Base-by-base conservation (phyloP, 2,329 filamentous ascomycete genomes). In the Periconia digitata region DNA sequence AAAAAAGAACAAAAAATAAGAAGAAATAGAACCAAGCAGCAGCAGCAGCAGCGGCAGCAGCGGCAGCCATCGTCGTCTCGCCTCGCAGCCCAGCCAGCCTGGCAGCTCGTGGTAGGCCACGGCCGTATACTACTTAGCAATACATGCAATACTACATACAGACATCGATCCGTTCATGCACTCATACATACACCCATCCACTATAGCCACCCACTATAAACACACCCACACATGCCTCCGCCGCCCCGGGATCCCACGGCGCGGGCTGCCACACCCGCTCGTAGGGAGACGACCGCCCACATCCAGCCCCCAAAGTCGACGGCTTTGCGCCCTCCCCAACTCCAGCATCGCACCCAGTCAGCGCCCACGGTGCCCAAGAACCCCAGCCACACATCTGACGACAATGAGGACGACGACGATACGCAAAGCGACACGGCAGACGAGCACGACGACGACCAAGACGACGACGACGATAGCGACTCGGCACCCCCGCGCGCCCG, bases 361-460 rank as follows among this genome's bases (percentile, higher is more conserved):
- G 66, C 69, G 45, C 70, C 69, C 40, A 56, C 62, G 50, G 51
- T 65, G 24, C 64, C 69, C 47, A 64, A 63, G 51, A 50, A 44
- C 58, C 57, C 56, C 20, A 27, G 38, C 39, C 36, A 50, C 20
- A 59, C 56, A 42, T 43, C 49, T 50, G 58, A 61, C 51, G 47
- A 58, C 21, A 20, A 50, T 50, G 58, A 62, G 16, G 46, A 46
- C 18, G 50, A 49, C 49, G 47, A 60, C 22, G 55, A 58, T 42
- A 43, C 53, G n/a, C 21, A 16, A 17, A 50, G 35, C 46, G 46
- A 53, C 51, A 40, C 81, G 81, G 35, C 10, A 13, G 2, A 84
- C 86, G n/a, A 86, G 79, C 85, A 88, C 86, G 60, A 55, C 43
- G 69, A 69, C 39, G 66, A n/a, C n/a, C n/a, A n/a, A n/a, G n/a